Conservation (phyloP, 148 eudicot genomes). For the Rhododendron vialii region DNA sequence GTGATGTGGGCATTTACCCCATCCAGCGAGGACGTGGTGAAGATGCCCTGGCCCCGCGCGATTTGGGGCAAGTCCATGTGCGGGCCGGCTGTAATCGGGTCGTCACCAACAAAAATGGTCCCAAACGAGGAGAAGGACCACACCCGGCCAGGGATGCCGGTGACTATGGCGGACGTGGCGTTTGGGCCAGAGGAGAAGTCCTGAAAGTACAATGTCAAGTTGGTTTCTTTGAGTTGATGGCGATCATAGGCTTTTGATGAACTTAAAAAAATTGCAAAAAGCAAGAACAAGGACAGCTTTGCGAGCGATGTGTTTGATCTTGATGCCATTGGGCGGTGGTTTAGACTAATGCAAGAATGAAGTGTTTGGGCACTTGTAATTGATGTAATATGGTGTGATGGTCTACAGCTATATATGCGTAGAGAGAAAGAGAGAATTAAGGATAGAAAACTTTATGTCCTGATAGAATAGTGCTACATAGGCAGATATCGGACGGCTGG, state of each 20-base stretch:
- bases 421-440: no score
- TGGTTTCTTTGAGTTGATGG: neutral
- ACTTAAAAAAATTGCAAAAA: neutral
- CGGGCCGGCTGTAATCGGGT: neutral
- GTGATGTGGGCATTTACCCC: neutral
- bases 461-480: no score
- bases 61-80: neutral
- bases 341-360: no score
- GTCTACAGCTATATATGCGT: no score
- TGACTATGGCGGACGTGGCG: neutral
- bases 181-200: neutral
- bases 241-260: neutral
- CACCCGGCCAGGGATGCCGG: neutral
- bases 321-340: neutral
- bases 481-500: no score
- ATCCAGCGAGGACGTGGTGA: neutral
- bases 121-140: neutral
- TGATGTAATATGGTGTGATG: no score
- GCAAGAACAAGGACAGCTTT: neutral
- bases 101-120: neutral
- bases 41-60: neutral
- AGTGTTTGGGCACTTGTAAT: no score
- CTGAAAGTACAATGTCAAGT: neutral
- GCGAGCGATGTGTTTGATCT: neutral
- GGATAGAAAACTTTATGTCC: no score